phyloP scores from a whole-genome alignment of 1,139 yeast genomes.

The Saccharomyces hybrid region DNA sequence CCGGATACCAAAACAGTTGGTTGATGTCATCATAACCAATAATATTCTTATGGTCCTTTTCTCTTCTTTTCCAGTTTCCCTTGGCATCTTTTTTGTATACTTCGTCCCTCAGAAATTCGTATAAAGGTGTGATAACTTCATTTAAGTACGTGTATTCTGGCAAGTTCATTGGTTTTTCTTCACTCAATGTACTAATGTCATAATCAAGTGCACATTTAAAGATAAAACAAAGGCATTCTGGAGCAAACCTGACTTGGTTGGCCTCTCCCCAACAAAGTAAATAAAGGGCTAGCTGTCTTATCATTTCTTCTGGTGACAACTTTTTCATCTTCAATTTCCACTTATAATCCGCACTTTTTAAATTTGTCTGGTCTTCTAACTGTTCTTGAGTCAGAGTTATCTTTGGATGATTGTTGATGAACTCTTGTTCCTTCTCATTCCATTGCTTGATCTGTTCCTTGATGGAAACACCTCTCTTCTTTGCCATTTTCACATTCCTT shows the following conservation, averaged over 20 bases:
- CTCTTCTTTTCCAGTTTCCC: slow-evolving; percentile 42
- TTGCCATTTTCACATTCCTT: slow-evolving; percentile 34
- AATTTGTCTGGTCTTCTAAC: slow-evolving; percentile 52
- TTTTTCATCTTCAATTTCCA: slow-evolving; percentile 60
- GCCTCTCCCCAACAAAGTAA: slow-evolving; percentile 88
- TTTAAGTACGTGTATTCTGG: slow-evolving; percentile 45
- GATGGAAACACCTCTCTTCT: slow-evolving; percentile 31
- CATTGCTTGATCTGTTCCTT: slow-evolving; percentile 30
- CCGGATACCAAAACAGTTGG: slow-evolving; percentile 75
- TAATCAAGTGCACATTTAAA: slow-evolving; percentile 71
- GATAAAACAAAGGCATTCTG: slow-evolving; percentile 77
- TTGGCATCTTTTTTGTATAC: slow-evolving; percentile 35
- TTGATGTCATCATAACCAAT: slow-evolving; percentile 86
- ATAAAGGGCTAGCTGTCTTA: slow-evolving; percentile 61
- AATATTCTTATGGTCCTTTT: slow-evolving; percentile 58
- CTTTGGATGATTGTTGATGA: slow-evolving; percentile 29
- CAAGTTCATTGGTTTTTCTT: slow-evolving; percentile 1
- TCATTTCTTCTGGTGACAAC: slow-evolving; percentile 47
- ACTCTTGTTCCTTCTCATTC: slow-evolving; percentile 28
- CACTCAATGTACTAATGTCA: slow-evolving; percentile 29
- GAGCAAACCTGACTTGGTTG: slow-evolving; percentile 72
- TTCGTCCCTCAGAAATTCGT: slow-evolving; percentile 53
- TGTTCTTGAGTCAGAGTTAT: slow-evolving; percentile 35
- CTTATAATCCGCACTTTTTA: slow-evolving; percentile 47
- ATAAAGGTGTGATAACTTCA: slow-evolving; percentile 68